These are phyloP conservation scores for Triticum timopheevii DNA, from an alignment of 176 grass and related monocot species.

Conservation along the genomic window DNA sequence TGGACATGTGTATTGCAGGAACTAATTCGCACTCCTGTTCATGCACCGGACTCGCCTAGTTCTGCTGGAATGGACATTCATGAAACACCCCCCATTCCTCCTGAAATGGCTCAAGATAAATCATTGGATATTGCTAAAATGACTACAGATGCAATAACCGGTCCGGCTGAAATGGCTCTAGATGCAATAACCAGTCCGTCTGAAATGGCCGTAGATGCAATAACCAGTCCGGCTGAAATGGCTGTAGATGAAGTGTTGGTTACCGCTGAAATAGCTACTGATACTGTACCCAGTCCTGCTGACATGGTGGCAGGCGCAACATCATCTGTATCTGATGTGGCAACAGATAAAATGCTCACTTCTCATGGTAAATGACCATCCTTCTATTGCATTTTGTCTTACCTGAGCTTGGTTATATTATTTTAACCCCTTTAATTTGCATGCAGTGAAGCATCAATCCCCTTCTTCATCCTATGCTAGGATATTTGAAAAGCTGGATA, in stretches of 20 bases:
- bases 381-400: slow-evolving; percentile 26
- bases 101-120: too few species aligned
- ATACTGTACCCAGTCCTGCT: slow-evolving; percentile 4
- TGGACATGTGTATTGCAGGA: slow-evolving; percentile 42
- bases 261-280: slow-evolving; percentile 16
- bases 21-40: slow-evolving; percentile 30
- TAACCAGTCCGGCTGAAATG: slow-evolving; percentile 1
- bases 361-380: slow-evolving; percentile 36
- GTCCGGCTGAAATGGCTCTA: slow-evolving; percentile 29
- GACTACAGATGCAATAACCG: slow-evolving; percentile 20
- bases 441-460: slow-evolving; percentile 39
- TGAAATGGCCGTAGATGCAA: slow-evolving; percentile 22
- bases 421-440: slow-evolving; percentile 28
- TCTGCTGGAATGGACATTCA: slow-evolving; percentile 26
- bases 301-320: slow-evolving; percentile 22
- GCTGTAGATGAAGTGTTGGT: slow-evolving; percentile 25
- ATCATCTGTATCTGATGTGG: slow-evolving; percentile 22
- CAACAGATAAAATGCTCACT: slow-evolving; percentile 28
- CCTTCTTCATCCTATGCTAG: slow-evolving; percentile 43
- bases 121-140: background rate
- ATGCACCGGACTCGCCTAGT: slow-evolving; percentile 26
- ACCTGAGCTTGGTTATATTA: slow-evolving; percentile 21
- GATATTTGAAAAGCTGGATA: slow-evolving; percentile 70
- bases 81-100: background rate
- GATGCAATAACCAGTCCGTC: slow-evolving; percentile 8